Evolutionary conservation across 2,329 filamentous ascomycete genomes (phyloP), one percentile per base, ranked within the genome.

Genomic region (Chaetoscypha palmicola): DNA sequence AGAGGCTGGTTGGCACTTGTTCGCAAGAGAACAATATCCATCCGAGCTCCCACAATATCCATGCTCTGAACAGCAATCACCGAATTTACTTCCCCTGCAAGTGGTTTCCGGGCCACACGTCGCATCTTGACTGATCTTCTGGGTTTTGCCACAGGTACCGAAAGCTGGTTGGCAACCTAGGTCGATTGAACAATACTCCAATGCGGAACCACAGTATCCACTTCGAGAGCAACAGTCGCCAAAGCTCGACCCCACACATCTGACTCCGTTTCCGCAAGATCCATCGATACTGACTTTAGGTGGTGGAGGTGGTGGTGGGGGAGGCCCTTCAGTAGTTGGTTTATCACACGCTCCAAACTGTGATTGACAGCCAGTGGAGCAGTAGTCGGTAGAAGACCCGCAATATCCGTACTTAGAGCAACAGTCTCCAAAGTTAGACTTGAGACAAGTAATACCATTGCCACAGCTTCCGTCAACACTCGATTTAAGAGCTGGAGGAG

Each of bases 41-140:
- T 31, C 9, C 21, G 43, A 37, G 9, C n/a, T 39, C 2, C 53
- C 53, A 39, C 53, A 55, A 17, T 30, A 55, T 2, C 44, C 44
- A 40, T 43, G 26, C n/a, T 16, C 21, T 2, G 47, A 51, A 37
- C 53, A 55, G n/a, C 51, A 55, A 28, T 43, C 32, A 2, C 51
- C 51, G 31, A 43, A 51, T 4, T 16, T 11, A 36, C 44, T 52
- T 2, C 43, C 38, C 20, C 33, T 19, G 35, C 51, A 53, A 0
- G 39, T 45, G 7, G 30, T 22, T 10, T 43, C 44, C 3, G 26
- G 8, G 5, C 45, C 45, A 39, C 53, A 55, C 17, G 33, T 46
- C 2, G 51, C 53, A 33, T 52, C 47, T 2, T 30, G n/a, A 19
- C 48, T 53, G 5, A 49, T 21, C 1, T 21, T 41, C 23, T 36